Conservation (phyloP, 805 yeast genomes). For the Metschnikowia borealis region DNA sequence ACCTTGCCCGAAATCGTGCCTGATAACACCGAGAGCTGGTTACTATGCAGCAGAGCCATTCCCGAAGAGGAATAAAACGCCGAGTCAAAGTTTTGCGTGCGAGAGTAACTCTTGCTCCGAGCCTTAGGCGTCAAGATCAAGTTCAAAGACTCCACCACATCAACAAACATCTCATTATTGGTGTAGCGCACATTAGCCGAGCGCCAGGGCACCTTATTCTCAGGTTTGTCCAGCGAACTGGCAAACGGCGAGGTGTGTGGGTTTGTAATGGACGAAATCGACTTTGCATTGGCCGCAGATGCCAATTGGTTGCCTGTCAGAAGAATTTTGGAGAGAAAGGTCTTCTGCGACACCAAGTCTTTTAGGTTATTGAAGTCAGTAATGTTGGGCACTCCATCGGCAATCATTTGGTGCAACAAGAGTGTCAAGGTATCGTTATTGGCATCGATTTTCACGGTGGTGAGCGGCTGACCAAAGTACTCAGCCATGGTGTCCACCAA, state of each 20-base stretch:
- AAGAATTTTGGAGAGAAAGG: conserved; percentile 51
- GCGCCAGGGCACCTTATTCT: conserved; percentile 67
- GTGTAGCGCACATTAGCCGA: conserved; percentile 63
- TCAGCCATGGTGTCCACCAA: conserved; percentile 51
- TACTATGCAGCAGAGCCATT: conserved; percentile 12
- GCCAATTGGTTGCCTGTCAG: conserved; percentile 37
- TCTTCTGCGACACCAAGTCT: conserved; percentile 65
- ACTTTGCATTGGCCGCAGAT: conserved; percentile 21
- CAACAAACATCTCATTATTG: conserved; percentile 83
- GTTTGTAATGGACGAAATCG: conserved; percentile 17
- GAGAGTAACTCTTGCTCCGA: conserved; percentile 8
- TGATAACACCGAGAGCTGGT: conserved; percentile 36
- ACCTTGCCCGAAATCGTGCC: conserved; percentile 63
- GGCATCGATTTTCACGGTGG: conserved; percentile 55
- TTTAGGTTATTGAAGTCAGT: conserved; percentile 69
- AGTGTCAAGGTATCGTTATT: conserved; percentile 69
- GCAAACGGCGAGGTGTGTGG: conserved; percentile 4
- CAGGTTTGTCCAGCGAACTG: conserved; percentile 7
- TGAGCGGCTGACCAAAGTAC: conserved; percentile 56
- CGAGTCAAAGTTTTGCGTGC: conserved; percentile 19
- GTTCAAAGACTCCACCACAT: conserved; percentile 63
- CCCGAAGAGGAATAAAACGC: conserved; percentile 21
- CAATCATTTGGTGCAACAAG: conserved; percentile 72
- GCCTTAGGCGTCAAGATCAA: conserved; percentile 40
- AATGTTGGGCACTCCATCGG: conserved; percentile 67